Evolutionary conservation across 1,139 yeast genomes (phyloP).

Genomic region (Magnusiomyces sp.): DNA sequence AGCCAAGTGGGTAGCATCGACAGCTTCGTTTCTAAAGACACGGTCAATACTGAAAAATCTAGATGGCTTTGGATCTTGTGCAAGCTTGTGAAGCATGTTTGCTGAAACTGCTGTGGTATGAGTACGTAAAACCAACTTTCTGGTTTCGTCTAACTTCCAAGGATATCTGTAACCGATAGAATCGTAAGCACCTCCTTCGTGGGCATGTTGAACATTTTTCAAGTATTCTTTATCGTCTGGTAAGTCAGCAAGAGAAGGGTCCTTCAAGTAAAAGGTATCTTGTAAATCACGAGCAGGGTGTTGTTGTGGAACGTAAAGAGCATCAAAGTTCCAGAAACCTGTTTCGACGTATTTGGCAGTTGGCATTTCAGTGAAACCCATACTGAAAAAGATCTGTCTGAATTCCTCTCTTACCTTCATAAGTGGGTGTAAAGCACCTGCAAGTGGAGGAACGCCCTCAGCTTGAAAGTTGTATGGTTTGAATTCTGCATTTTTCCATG

Average conservation of each 20-base stretch:
- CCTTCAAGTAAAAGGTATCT: constrained; percentile 94
- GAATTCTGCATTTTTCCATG: constrained; percentile 79
- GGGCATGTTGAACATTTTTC: constrained; percentile 72
- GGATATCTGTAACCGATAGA: constrained; percentile 98
- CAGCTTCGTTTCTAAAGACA: constrained; percentile 99
- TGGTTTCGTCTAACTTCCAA: constrained; percentile 87
- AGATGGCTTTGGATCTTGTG: constrained; percentile 82
- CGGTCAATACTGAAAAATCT: constrained; percentile 94
- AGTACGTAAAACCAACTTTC: constrained; percentile 88
- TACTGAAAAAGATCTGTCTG: constrained; percentile 91
- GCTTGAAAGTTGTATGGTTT: constrained; percentile 95
- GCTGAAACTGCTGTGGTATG: constrained; percentile 96
- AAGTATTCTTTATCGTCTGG: constrained; percentile 77
- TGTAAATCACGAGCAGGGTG: constrained; percentile 99
- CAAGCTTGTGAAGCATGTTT: constrained; percentile 76
- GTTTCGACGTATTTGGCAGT: constrained; percentile 95
- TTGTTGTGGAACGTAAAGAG: constrained; percentile 95
- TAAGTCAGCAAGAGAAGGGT: constrained; percentile 68
- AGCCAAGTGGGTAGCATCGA: constrained; percentile 98
- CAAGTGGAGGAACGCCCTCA: constrained; percentile 76
- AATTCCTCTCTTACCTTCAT: constrained; percentile 96
- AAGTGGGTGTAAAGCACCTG: constrained; percentile 95
- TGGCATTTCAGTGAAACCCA: constrained; percentile 99
- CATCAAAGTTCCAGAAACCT: constrained; percentile 98
- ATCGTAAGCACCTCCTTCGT: constrained; percentile 83